Base-by-base conservation (phyloP, 441 rosid species). In the Brassica balearica region DNA sequence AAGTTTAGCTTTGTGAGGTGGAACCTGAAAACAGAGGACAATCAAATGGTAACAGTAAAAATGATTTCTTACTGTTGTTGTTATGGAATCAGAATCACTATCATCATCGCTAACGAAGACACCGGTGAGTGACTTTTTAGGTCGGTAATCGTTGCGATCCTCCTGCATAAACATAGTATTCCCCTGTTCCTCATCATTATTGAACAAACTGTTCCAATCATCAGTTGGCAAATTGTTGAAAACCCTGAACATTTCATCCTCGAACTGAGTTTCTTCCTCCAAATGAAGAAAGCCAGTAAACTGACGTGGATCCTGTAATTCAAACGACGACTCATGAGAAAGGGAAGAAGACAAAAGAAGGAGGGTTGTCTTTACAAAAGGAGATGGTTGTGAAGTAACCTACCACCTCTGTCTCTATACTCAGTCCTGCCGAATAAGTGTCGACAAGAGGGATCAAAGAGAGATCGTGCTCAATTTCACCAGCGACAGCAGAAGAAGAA, bases 51-150 rank as follows among this genome's bases (percentile, higher is more conserved):
- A 19, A 41, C 10, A 38, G 48, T 41, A 41, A 41, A 41, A 11
- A 12, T 10, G 53, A 19, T 19, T 19, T 19, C 76, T 73, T 76
- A 87, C 85, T 73, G 61, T 75, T 14, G 60, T 29, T 29, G 6
- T 34, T 6, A 32, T 0, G 1, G 10, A 22, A 73, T 73, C 68
- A 22, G 77, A 53, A 36, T 68, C 71, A 10, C 6, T 25, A 14
- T 72, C 75, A 64, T 43, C 51, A 43, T 43, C 51, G 5, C 51
- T 11, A 11, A 41, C 51, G 14, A 11, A 43, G 6, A 11, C 4
- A 10, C 81, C 65, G 0, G 65, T 69, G 10, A 69, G 0, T 6
- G 86, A 1, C 59, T 4, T 64, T 66, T 53, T 3, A 20, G 79
- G 77, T 23, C 6, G 65, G 77, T 68, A 36, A 14, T 32, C 76